phyloP scores from a whole-genome alignment of 495 filamentous ascomycete species.

The Neurospora sp. region DNA sequence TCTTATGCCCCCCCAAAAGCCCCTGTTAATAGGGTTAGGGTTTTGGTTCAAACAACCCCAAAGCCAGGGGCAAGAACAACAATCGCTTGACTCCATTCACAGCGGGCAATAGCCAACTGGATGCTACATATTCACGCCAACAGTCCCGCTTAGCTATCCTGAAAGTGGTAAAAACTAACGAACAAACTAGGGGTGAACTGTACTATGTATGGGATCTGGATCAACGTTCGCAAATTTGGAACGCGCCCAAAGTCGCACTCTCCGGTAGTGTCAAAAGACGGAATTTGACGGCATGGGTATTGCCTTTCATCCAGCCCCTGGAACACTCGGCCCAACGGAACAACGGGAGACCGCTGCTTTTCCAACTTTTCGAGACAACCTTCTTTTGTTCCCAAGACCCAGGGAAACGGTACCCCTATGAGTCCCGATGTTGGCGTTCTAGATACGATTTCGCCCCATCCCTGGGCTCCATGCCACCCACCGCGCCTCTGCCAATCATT shows the following conservation, averaged over 20 bases:
- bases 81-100: neutral
- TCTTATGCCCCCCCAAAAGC: neutral
- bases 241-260: neutral
- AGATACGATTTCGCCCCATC: neutral
- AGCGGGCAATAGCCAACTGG: too few species aligned
- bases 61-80: neutral
- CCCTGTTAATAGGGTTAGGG: too few species aligned
- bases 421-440: neutral
- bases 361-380: neutral
- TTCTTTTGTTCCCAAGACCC: neutral
- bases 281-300: neutral
- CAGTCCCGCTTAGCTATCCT: neutral
- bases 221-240: too few species aligned
- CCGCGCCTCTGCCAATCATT: neutral
- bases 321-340: neutral
- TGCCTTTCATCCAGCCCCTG: neutral
- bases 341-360: neutral
- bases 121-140: neutral
- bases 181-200: neutral
- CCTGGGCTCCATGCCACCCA: neutral
- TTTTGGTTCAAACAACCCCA: too few species aligned
- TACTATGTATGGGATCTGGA: too few species aligned
- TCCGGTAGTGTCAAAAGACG: neutral
- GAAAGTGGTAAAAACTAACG: neutral
- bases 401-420: neutral